Conservation (phyloP, 805 yeast genomes). For the Wickerhamomyces ciferrii region DNA sequence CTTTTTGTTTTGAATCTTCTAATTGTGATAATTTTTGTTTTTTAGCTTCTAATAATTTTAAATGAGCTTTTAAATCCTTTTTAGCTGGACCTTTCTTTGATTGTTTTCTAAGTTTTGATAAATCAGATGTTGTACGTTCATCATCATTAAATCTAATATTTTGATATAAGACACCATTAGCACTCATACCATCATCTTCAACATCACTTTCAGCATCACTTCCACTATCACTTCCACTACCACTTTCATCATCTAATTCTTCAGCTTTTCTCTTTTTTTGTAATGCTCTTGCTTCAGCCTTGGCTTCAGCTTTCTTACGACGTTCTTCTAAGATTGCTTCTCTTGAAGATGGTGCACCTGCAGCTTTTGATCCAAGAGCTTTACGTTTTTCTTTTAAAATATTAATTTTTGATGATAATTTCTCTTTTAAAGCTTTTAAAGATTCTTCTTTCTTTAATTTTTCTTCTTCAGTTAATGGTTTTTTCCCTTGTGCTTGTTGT, state of each 20-base stretch:
- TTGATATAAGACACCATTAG: slow-evolving; percentile 58
- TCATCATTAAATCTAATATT: slow-evolving; percentile 84
- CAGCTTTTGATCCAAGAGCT: slow-evolving; percentile 80
- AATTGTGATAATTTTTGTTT: slow-evolving; percentile 55
- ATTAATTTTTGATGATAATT: slow-evolving; percentile 69
- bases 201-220: slow-evolving; percentile 30
- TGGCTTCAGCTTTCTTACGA: slow-evolving; percentile 32
- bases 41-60: slow-evolving; percentile 68
- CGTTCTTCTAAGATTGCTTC: slow-evolving; percentile 74
- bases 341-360: slow-evolving; percentile 82
- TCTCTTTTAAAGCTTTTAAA: slow-evolving; percentile 67
- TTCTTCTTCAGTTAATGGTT: slow-evolving; percentile 38
- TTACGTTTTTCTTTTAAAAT: slow-evolving; percentile 73
- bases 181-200: slow-evolving; percentile 24
- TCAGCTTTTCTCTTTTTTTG: slow-evolving; percentile 34
- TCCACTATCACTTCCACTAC: slow-evolving; percentile 31
- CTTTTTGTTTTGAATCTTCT: slow-evolving; percentile 55
- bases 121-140: slow-evolving; percentile 69
- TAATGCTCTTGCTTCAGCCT: slow-evolving; percentile 29
- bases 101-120: slow-evolving; percentile 48
- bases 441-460: slow-evolving; percentile 45
- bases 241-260: slow-evolving; percentile 31
- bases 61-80: slow-evolving; percentile 79
- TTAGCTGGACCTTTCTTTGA: slow-evolving; percentile 79
- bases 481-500: slow-evolving; percentile 17